phyloP scores from a whole-genome alignment of 2,329 filamentous ascomycete species.

The Nothomitra cinnamomea region DNA sequence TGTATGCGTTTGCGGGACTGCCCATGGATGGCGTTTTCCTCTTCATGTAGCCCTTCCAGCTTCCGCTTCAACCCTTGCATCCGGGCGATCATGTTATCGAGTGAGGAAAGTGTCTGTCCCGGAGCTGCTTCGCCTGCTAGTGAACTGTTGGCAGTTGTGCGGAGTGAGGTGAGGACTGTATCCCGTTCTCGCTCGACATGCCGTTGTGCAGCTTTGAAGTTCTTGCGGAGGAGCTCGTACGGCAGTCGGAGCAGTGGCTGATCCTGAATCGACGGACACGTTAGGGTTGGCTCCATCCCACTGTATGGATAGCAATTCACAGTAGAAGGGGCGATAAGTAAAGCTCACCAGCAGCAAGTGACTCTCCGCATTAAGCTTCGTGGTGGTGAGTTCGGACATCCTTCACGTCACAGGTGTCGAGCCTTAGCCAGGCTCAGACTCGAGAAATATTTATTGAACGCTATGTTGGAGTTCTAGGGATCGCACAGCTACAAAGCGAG shows the following conservation, averaged over 20 bases:
- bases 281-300: not conserved
- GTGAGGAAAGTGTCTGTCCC: slow-evolving; percentile 51
- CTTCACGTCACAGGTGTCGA: slow-evolving; percentile 2
- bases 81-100: slow-evolving; percentile 71
- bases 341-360: slow-evolving; percentile 29
- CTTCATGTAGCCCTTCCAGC: slow-evolving; percentile 56
- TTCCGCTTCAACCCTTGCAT: slow-evolving; percentile 84
- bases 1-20: slow-evolving; percentile 60
- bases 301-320: no score
- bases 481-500: no score
- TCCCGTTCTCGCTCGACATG: slow-evolving; percentile 30
- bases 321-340: not conserved
- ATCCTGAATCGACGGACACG: slow-evolving; percentile 38
- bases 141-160: slow-evolving; percentile 41
- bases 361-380: slow-evolving; percentile 31
- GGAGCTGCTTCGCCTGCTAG: slow-evolving; percentile 43
- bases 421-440: slow-evolving; percentile 14
- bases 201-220: slow-evolving; percentile 60
- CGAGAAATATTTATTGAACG: slow-evolving; percentile 3
- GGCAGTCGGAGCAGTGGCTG: slow-evolving; percentile 88
- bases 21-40: slow-evolving; percentile 60
- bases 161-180: slow-evolving; percentile 29
- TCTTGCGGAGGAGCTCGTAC: slow-evolving; percentile 81
- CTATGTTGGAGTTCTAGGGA: no score
- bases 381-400: slow-evolving; percentile 25